These are phyloP conservation scores for Pigoraptor vietnamica DNA, from an alignment of 78 protist species.

Conservation along the genomic window DNA sequence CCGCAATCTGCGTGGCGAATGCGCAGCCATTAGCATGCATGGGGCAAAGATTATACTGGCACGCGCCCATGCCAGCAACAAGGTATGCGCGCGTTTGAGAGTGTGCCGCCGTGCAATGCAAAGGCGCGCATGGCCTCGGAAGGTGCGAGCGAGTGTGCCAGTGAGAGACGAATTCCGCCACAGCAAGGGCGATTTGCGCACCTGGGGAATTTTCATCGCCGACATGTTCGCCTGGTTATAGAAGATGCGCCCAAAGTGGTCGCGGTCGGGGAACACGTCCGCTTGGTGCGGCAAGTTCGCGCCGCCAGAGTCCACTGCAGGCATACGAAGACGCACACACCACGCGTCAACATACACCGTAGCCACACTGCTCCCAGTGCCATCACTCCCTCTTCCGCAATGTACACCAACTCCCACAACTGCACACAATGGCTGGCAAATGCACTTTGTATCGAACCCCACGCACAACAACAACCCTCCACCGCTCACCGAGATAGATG, in stretches of 20 bases:
- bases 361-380: background rate
- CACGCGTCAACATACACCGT: background rate
- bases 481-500: conserved; percentile 67
- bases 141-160: too few species aligned
- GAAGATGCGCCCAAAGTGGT: conserved; percentile 95
- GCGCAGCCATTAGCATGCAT: background rate
- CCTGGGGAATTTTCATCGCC: conserved; percentile 79
- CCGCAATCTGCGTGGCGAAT: conserved; percentile 83
- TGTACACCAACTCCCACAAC: too few species aligned
- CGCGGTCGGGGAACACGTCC: conserved; percentile 91
- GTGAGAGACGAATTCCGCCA: background rate
- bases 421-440: too few species aligned
- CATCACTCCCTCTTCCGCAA: too few species aligned
- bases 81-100: too few species aligned
- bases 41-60: too few species aligned
- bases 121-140: background rate
- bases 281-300: conserved; percentile 87
- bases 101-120: too few species aligned
- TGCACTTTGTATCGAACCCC: background rate
- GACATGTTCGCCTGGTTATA: conserved; percentile 93
- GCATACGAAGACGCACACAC: too few species aligned
- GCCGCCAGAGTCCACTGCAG: conserved; percentile 86
- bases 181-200: background rate
- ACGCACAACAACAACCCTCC: background rate
- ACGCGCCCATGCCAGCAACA: too few species aligned